Conservation (phyloP, 257 asterid genomes). For the Nicotiana otophora region DNA sequence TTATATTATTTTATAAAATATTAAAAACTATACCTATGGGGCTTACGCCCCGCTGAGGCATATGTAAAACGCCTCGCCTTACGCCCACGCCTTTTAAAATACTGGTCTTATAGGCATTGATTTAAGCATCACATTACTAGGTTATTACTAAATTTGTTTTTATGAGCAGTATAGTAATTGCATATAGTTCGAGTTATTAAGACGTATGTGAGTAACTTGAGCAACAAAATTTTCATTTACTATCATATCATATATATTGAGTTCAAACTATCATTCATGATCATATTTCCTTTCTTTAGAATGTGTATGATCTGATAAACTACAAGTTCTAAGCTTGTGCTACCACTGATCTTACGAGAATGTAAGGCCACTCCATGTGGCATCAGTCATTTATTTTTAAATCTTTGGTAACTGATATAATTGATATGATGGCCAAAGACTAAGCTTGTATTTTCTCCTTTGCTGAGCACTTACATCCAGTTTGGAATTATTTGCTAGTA, state of each 20-base stretch:
- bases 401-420: neutral
- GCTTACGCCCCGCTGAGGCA: too few species aligned
- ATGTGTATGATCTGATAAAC: neutral
- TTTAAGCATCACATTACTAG: neutral
- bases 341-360: neutral
- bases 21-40: too few species aligned
- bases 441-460: neutral
- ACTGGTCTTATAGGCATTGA: neutral
- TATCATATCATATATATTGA: neutral
- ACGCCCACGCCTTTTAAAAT: too few species aligned
- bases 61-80: too few species aligned
- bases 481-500: neutral
- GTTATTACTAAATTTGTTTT: neutral
- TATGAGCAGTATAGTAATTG: neutral
- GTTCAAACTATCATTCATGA: neutral
- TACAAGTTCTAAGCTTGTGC: neutral
- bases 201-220: neutral
- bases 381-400: neutral
- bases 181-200: neutral
- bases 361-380: neutral
- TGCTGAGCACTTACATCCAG: neutral
- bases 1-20: too few species aligned
- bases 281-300: neutral
- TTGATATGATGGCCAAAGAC: neutral
- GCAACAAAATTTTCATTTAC: neutral